A percentile compares a stretch with the other conserved stretches of the same genome.
Evolutionary conservation across 768 basidiomycete genomes (phyloP).

Genomic region (Dioszegia aurantiaca): DNA sequence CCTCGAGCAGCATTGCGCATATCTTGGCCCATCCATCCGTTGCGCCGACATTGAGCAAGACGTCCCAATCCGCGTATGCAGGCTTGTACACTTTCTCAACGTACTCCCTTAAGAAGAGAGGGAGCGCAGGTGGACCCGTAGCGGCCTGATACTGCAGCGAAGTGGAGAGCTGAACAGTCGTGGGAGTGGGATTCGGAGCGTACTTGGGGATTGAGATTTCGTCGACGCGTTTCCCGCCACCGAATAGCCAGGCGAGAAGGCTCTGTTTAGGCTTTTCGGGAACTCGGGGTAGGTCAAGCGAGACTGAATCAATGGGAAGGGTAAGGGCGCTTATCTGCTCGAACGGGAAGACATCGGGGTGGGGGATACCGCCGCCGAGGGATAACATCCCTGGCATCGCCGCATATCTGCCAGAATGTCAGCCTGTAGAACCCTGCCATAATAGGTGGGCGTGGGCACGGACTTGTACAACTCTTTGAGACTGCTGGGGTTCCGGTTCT

Average conservation of each 20-base stretch:
- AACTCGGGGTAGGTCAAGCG: constrained; percentile 52
- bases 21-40: constrained; percentile 61
- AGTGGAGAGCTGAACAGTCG: constrained; percentile 61
- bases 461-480: constrained; percentile 69
- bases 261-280: constrained; percentile 36
- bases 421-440: background rate
- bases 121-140: constrained; percentile 62
- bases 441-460: constrained; percentile 55
- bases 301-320: constrained; percentile 58
- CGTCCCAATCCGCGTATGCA: constrained; percentile 62
- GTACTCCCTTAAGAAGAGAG: constrained; percentile 62
- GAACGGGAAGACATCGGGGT: constrained; percentile 64
- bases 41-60: constrained; percentile 54
- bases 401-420: constrained; percentile 8
- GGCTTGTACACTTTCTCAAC: constrained; percentile 56
- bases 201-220: constrained; percentile 65
- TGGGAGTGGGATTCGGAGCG: constrained; percentile 51
- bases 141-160: constrained; percentile 70
- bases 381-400: constrained; percentile 6
- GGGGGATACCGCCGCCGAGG: constrained; percentile 60
- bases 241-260: constrained; percentile 47
- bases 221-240: constrained; percentile 55
- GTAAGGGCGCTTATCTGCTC: constrained; percentile 61
- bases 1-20: constrained; percentile 58
- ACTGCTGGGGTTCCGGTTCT: constrained; percentile 59